Evolutionary conservation across 805 yeast genomes (phyloP).

Genomic region (Saccharomycopsis sp.): DNA sequence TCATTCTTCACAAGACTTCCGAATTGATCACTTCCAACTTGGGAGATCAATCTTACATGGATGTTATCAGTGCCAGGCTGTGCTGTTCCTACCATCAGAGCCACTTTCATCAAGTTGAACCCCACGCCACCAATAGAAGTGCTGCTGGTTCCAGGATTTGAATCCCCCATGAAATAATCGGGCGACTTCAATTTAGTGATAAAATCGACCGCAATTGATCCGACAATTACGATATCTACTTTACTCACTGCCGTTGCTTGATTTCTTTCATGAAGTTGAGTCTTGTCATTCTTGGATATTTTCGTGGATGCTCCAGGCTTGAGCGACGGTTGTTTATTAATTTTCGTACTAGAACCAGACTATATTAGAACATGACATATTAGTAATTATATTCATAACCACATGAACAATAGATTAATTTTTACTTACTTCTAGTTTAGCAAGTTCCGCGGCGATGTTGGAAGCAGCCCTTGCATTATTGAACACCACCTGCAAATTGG

Average conservation of each 20-base stretch:
- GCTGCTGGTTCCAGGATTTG: constrained; percentile 60
- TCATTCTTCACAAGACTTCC: constrained; percentile 37
- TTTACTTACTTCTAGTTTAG: constrained; percentile 32
- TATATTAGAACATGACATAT: no score
- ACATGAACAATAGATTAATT: neutral
- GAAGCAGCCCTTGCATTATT: constrained; percentile 71
- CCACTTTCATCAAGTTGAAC: neutral
- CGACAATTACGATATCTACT: constrained; percentile 45
- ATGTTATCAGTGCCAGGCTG: constrained; percentile 17
- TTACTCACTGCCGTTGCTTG: constrained; percentile 1
- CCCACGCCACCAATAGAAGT: constrained; percentile 77
- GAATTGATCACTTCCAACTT: constrained; percentile 53
- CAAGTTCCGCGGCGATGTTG: constrained; percentile 52
- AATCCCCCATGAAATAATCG: constrained; percentile 41
- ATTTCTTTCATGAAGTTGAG: neutral
- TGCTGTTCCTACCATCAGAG: constrained; percentile 6
- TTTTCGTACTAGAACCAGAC: neutral
- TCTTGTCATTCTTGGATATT: neutral
- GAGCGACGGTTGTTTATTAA: neutral
- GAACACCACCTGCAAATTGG: constrained; percentile 69
- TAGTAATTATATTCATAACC: no score
- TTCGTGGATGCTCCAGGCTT: neutral
- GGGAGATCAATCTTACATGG: constrained; percentile 43
- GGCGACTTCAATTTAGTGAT: constrained; percentile 42
- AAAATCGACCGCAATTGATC: constrained; percentile 73